Base-by-base conservation (phyloP, 306 rosid species). In the Parietaria judaica region DNA sequence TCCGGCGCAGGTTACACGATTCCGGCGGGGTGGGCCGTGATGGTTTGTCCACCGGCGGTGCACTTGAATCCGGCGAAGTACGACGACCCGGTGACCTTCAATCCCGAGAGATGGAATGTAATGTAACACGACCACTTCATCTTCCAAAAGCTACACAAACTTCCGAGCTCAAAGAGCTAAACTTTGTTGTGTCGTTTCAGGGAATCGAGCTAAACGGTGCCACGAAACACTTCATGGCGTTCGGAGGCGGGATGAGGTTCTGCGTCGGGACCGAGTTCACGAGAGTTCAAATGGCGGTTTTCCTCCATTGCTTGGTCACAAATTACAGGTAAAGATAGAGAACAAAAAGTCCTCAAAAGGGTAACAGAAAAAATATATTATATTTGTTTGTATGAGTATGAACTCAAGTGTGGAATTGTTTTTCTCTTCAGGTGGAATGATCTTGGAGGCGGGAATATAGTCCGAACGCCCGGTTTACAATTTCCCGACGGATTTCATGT, bases 181-280 rank as follows among this genome's bases (percentile, higher is more conserved):
- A 54, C 38, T 54, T 53, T 53, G 8, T 17, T 54, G 61, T 53
- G 38, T 45, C 38, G 55, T 54, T 46, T 12, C 70, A 92, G 99
- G 88, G 88, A 68, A 60, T 74, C 61, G 90, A 86, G 81, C 12
- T 63, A 63, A 77, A 72, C 8, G 92, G 90, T 66, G 87, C 77
- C 36, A 62, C 83, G 38, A 92, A 82, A 79, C 65, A 86, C 75
- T 92, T 92, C 87, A 86, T 92, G 99, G 99, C 96, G 64, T 92
- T 92, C 36, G 99, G 99, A 58, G 99, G 99, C 36, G 99, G 99
- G 67, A 86, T 88, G 94, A 86, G 99, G 72, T 92, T 92, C 69
- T 92, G 99, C 60, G 95, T 88, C 60, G 99, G 96, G 74, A 92
- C 99, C 36, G 96, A 92, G 37, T 92, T 92, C 60, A 79, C 95